Base-by-base conservation (phyloP, 768 basidiomycete species). In the Candolleomyces efflorescens region DNA sequence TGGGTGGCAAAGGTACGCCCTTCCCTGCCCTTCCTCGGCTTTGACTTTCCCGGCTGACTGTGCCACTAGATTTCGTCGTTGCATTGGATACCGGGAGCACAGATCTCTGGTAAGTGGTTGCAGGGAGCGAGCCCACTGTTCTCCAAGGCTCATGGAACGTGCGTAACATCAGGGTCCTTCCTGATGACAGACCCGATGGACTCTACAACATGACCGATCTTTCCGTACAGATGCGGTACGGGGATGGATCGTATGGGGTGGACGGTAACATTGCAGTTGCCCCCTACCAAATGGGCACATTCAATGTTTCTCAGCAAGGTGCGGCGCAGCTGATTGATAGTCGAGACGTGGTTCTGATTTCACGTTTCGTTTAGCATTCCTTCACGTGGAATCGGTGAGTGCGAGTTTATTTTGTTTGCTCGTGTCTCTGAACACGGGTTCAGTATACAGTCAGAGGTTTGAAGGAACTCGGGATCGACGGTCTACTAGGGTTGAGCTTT, bases 51-150 rank as follows among this genome's bases (percentile, higher is more conserved):
- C 17, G 49, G 36, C 27, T 51, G 17, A 26, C 17, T 32, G 32
- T 11, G 27, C 26, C 49, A 12, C 10, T 27, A 53, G 51, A 39
- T 5, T 37, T 18, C n/a, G 36, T 53, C 37, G 71, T 73, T 2
- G 69, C 66, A 5, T 66, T 76, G 18, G 73, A 76, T 52, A 76
- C 73, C 0, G 75, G 73, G 38, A 72, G 70, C 39, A 72, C 75
- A 17, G 75, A 76, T 57, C 60, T 71, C 54, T 74, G 73, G 73
- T 75, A 58, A 13, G 56, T 48, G 13, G 15, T 23, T n/a, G 2
- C 22, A 23, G 36, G 7, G 47, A 20, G 0, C n/a, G 13, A 22
- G 17, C 44, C 38, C 23, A 13, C 22, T 17, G 12, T 7, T 48
- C 44, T 20, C 37, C 26, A 54, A 20, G 18, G 3, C 5, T 12